Evolutionary conservation across 495 filamentous ascomycete species (phyloP), one percentile per base, ranked within the genome.

Genomic region (Trichoderma erinaceum): DNA sequence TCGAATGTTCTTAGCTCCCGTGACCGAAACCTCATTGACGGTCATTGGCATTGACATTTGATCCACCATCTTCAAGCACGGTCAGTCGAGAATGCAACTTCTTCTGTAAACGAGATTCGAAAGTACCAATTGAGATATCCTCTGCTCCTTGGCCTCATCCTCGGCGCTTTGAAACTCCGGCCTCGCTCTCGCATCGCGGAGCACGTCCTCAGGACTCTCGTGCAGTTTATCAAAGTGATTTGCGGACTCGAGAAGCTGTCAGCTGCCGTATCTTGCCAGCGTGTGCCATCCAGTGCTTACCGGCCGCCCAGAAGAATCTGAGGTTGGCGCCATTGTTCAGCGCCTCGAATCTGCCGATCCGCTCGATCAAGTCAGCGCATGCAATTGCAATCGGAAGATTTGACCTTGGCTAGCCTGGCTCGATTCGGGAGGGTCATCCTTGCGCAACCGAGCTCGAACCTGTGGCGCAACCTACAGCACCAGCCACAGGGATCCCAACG

Each of bases 1-100:
- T 43, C 94, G 86, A 4, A 94, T 97, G 70, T 93, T 85, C 25
- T 79, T 81, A 12, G 91, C 92, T 72, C 89, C 88, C 68, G 94
- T 83, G 66, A 99, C 83, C 70, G 89, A 87, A 75, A 98, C 84
- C 35, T 87, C 88, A 66, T 89, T 91, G 78, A 99, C 89, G 6
- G 90, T 88, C 64, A 92, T 89, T 18, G 81, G 81, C 43, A 78
- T 74, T 84, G 93, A 71, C 90, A 82, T 70, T 85, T 96, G 73
- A 85, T 91, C 79, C 89, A 95, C 81, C 82, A 86, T 75, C 89
- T 89, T 68, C 50, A 68, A 23, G 41, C 21, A n/a, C 38, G 23
- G 16, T 35, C 27, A 48, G 25, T 21, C 27, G 61, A 21, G 38
- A 25, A 25, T n/a, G 11, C n/a, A 16, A 52, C 3, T 68, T 6